Conservation (phyloP, 129 eudicot species). For the Apium graveolens region DNA sequence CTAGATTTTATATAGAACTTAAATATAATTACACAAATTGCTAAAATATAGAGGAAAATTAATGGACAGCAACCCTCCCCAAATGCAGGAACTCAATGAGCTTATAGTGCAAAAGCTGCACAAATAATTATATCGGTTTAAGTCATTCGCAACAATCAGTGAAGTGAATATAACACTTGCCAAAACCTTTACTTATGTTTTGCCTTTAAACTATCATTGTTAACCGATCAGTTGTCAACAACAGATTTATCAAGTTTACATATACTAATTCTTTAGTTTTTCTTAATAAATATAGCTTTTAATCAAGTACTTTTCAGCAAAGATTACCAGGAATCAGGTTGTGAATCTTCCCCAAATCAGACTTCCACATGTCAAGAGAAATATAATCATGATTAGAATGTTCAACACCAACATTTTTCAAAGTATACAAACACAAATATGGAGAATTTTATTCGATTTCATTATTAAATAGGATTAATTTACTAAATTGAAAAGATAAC, state of each 20-base stretch:
- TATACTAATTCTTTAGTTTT: not conserved
- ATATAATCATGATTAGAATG: slow-evolving; percentile 27
- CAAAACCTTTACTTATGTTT: not conserved
- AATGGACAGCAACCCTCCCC: not conserved
- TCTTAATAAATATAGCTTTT: not conserved
- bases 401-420: slow-evolving; percentile 14
- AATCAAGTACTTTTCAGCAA: slow-evolving; percentile 3
- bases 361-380: slow-evolving; percentile 55
- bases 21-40: not conserved
- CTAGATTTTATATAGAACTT: not conserved
- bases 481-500: not conserved
- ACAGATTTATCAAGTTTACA: not conserved
- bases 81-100: not conserved
- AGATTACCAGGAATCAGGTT: slow-evolving; percentile 70
- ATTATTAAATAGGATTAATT: not conserved
- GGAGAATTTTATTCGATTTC: not conserved
- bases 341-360: slow-evolving; percentile 76
- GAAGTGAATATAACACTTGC: not conserved
- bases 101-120: not conserved
- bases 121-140: no score
- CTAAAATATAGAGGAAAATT: not conserved
- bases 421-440: not conserved
- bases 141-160: not conserved
- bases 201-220: not conserved
- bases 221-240: not conserved